Base-by-base conservation (phyloP, 306 rosid genomes). In the Astragalus glycyphyllos region DNA sequence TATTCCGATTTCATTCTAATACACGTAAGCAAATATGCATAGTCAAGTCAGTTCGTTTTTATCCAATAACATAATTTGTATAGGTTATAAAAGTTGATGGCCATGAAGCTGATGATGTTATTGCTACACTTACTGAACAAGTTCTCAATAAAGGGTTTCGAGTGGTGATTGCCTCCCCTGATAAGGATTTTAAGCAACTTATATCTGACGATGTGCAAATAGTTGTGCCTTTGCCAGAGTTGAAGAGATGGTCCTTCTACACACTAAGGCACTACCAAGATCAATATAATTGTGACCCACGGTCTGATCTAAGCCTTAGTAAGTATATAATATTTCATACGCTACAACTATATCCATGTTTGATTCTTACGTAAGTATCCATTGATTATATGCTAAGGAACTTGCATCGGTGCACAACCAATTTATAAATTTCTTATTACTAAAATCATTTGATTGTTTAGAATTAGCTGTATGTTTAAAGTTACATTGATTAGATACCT, bases 71-170 rank as follows among this genome's bases (percentile, higher is more conserved):
- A 14, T 57, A 14, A 73, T 77, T 66, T 16, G 3, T 60, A 77
- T 83, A 85, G 96, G 75, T 87, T 47, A 54, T 91, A 69, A 88
- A 84, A 80, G 79, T 88, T 40, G 82, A 81, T 26, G 96, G 97
- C 66, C 88, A 90, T 12, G 98, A 93, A 86, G 97, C 98, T 8
- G 98, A 93, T 66, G 98, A 93, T 77, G 98, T 90, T 79, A 87
- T 94, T 34, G 97, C 98, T 32, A 87, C 97, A 77, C 92, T 94
- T 47, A 85, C 69, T 20, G 90, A 72, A 71, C 89, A 90, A 83
- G 97, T 77, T 84, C 80, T 90, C 54, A 78, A 44, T 47, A 75
- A 77, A 76, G 92, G 89, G 64, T 78, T 81, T 57, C 79, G 51
- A 23, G 95, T 84, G 68, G 97, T 87, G 38, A 85, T 94, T 69